Evolutionary conservation across 1,139 yeast genomes (phyloP).

Genomic region (Zygosaccharomyces pseudobailii): DNA sequence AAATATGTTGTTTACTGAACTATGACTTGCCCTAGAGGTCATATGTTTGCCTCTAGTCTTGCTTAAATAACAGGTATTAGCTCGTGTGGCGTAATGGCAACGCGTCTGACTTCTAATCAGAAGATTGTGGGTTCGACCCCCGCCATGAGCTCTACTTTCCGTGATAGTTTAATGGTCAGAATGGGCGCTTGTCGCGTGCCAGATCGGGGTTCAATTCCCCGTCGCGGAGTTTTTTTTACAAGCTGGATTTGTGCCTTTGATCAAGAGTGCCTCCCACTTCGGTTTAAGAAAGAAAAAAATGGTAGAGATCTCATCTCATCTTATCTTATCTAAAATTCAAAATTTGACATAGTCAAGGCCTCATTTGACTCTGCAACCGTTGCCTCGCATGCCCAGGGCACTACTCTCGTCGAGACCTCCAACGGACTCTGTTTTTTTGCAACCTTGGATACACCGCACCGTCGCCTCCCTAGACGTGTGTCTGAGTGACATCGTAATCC

Average conservation of each 20-base stretch:
- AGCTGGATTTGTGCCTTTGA: no score
- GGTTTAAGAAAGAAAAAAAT: not conserved
- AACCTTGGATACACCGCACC: conserved; percentile 19
- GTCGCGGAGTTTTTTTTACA: conserved; percentile 32
- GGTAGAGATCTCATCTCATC: not conserved
- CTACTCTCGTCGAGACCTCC: conserved; percentile 7
- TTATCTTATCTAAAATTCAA: not conserved
- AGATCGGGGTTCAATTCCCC: conserved; percentile 40
- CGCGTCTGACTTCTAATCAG: conserved; percentile 60
- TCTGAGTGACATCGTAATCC: conserved; percentile 11
- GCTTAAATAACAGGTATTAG: conserved; percentile 16
- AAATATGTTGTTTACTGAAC: no score
- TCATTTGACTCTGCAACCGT: not conserved
- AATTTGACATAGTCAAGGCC: not conserved
- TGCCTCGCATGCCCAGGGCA: conserved; percentile 11
- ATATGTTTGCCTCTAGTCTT: no score
- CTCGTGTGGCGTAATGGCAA: conserved; percentile 59
- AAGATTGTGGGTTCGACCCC: conserved; percentile 59
- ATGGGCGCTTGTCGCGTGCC: conserved; percentile 39
- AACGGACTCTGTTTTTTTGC: conserved; percentile 10
- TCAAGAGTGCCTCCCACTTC: not conserved
- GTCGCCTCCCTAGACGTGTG: conserved; percentile 7
- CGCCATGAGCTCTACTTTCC: conserved; percentile 44
- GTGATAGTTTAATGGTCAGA: conserved; percentile 38
- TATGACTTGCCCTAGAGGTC: no score